Percentiles rank a stretch among this genome's conserved stretches.
phyloP scores from a whole-genome alignment of 139 green algal genomes.

The Chlamydomonas eustigma region DNA sequence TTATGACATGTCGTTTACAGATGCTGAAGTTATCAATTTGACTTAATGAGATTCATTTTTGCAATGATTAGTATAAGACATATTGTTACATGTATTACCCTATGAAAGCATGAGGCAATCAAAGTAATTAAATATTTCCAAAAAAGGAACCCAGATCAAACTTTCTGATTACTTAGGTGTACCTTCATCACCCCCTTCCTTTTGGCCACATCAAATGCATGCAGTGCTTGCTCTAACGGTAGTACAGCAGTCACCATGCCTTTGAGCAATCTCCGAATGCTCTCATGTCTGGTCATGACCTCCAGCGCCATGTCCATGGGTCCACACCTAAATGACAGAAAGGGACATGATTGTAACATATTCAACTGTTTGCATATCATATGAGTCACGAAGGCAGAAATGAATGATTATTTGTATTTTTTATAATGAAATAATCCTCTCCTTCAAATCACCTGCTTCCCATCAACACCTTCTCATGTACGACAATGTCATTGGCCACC shows the following conservation, averaged over 20 bases:
- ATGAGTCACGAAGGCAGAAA: not conserved
- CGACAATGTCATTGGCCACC: conserved; percentile 68
- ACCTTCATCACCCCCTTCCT: conserved; percentile 61
- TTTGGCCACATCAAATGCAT: conserved; percentile 41
- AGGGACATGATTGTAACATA: conserved; percentile 6
- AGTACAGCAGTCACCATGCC: conserved; percentile 43
- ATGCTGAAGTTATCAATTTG: not conserved
- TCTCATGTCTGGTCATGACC: conserved; percentile 30
- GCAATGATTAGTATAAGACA: not conserved
- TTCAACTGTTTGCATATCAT: not conserved
- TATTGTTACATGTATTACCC: not conserved
- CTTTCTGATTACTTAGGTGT: conserved; percentile 28
- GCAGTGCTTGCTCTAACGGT: conserved; percentile 39
- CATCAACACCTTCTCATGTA: conserved; percentile 64
- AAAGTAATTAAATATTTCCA: too few species aligned
- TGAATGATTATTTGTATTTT: not conserved
- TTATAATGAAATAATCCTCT: not conserved
- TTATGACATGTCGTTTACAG: too few species aligned
- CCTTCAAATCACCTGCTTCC: conserved; percentile 23
- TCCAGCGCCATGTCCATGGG: conserved; percentile 53
- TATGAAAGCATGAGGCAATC: not conserved
- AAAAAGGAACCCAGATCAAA: not conserved
- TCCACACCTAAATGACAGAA: conserved; percentile 45
- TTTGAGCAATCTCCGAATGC: conserved; percentile 36
- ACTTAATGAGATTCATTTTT: not conserved